These are phyloP conservation scores for Echinosophora koreensis DNA, from an alignment of 306 rosid species.

Conservation along the genomic window DNA sequence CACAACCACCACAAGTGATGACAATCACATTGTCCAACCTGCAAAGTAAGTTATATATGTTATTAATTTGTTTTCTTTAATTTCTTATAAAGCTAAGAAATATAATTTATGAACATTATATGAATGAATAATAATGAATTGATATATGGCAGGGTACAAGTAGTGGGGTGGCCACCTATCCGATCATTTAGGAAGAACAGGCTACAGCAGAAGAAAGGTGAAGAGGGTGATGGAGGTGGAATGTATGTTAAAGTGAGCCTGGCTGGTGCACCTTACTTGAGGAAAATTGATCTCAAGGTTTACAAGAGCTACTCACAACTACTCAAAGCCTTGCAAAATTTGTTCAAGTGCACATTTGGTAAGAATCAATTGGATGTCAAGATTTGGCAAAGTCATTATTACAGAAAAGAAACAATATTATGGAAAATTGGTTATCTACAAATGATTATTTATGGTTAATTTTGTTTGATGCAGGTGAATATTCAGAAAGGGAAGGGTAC, in stretches of 20 bases:
- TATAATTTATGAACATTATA: no score
- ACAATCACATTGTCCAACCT: slow-evolving; percentile 48
- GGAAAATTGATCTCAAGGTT: slow-evolving; percentile 78
- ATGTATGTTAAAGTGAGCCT: slow-evolving; percentile 81
- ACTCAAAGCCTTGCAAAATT: slow-evolving; percentile 69
- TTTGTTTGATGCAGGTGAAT: slow-evolving; percentile 55
- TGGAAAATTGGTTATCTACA: background rate
- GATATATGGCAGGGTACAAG: slow-evolving; percentile 62
- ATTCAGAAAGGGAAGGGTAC: slow-evolving; percentile 78
- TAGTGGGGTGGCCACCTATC: slow-evolving; percentile 97
- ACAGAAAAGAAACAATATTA: background rate
- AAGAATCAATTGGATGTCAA: slow-evolving; percentile 22
- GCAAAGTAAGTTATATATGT: slow-evolving; percentile 59
- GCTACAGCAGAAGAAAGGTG: slow-evolving; percentile 56
- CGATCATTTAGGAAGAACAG: slow-evolving; percentile 70
- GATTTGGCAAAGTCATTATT: background rate
- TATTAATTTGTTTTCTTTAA: background rate
- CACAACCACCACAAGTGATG: slow-evolving; percentile 19
- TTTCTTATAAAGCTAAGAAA: no score
- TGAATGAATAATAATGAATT: background rate
- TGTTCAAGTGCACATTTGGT: slow-evolving; percentile 84
- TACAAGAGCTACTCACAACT: slow-evolving; percentile 75
- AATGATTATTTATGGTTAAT: slow-evolving; percentile 7
- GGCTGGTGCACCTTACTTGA: slow-evolving; percentile 89
- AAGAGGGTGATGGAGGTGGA: slow-evolving; percentile 55